Base-by-base conservation (phyloP, 2,329 filamentous ascomycete genomes). In the Thielaviopsis punctulata region DNA sequence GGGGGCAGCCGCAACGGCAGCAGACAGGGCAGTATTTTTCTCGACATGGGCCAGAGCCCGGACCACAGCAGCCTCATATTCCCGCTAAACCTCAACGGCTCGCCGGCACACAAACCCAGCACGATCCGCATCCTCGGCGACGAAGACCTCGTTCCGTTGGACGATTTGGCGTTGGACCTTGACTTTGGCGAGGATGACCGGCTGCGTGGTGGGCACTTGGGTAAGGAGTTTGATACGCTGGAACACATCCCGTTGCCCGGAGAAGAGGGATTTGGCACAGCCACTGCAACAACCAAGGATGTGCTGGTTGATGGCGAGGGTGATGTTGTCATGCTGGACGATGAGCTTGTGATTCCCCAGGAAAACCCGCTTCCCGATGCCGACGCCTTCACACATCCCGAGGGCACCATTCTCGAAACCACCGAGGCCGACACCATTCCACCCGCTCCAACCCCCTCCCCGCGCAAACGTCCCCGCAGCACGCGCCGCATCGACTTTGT, bases 331-430 rank as follows among this genome's bases (percentile, higher is more conserved):
- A 45, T 53, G 13, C 30, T 56, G 10, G 60, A 63, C 6, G 62
- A 65, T 44, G 67, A 64, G 19, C 60, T 66, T 23, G 56, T 69
- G 48, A 63, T 66, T 52, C 59, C 67, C 55, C 65, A 61, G 12
- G 69, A 70, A 44, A 59, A 64, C 22, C 61, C 60, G 36, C 60
- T 68, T 21, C 68, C 66, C 15, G 65, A 68, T 52, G 66, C 64
- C 19, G 64, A 65, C 18, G 62, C 61, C 2, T 64, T 69, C 23
- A 58, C 63, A 4, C 19, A 33, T 44, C 15, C 44, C 19, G 39
- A 51, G 48, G 33, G 51, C 36, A 58, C 55, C 22, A 41, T 25
- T 19, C 44, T 55, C 25, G 47, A 57, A 49, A 57, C 59, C 53
- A 58, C 60, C 36, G 54, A 60, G 19, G 58, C 61, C 3, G 3